phyloP scores from a whole-genome alignment of 305 asterid genomes.

The Fraxinus angustifolia region DNA sequence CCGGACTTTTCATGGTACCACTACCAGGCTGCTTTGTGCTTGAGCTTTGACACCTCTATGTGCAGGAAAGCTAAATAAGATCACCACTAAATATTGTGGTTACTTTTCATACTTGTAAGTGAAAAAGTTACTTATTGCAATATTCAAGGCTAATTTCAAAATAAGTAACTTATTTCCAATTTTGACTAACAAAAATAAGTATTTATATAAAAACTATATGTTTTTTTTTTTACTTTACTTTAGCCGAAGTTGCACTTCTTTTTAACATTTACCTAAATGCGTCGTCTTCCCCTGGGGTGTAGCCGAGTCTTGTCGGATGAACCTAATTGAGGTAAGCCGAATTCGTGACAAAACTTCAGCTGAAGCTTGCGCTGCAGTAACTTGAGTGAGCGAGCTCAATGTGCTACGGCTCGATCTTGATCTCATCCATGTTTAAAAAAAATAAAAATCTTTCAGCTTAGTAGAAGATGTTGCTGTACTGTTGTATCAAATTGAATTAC shows the following conservation, averaged over 20 bases:
- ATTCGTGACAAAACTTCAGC: background rate
- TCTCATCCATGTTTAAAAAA: background rate
- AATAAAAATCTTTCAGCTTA: background rate
- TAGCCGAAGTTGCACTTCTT: background rate
- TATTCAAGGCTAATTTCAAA: background rate
- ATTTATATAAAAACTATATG: background rate
- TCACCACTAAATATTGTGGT: background rate
- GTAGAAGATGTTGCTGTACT: background rate
- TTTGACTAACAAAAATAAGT: background rate
- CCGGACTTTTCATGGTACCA: background rate
- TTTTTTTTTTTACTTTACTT: background rate
- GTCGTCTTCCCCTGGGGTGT: background rate
- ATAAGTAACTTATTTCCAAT: background rate
- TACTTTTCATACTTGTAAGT: background rate
- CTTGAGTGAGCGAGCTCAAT: background rate
- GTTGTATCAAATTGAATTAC: background rate
- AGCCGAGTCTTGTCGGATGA: background rate
- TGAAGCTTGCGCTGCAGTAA: background rate
- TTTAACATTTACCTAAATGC: background rate
- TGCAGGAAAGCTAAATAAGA: background rate
- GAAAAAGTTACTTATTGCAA: background rate
- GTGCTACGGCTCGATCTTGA: background rate
- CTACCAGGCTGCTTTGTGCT: background rate
- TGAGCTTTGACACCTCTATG: background rate
- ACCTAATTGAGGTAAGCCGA: background rate